These are phyloP conservation scores for Yamadazyma atlantica DNA, from an alignment of 1,139 yeast genomes.

Conservation along the genomic window DNA sequence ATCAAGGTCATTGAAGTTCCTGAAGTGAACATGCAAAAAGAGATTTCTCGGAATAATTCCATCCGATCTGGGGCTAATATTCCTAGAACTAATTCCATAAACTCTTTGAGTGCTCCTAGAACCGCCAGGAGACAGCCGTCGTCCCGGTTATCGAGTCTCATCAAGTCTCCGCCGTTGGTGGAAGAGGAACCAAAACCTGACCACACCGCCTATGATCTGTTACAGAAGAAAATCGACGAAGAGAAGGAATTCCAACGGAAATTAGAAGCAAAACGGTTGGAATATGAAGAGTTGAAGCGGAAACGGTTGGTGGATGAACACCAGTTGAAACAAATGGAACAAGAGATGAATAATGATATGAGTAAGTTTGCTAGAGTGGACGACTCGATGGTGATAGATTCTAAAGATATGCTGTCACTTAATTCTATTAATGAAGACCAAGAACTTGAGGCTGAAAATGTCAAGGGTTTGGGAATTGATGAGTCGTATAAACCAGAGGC, in stretches of 20 bases:
- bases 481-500: not conserved
- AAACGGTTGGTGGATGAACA: slow-evolving; percentile 21
- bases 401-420: not conserved
- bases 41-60: slow-evolving; percentile 42
- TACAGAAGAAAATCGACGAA: slow-evolving; percentile 29
- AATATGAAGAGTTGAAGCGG: slow-evolving; percentile 29
- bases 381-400: not conserved
- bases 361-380: slow-evolving; percentile 2
- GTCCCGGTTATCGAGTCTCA: slow-evolving; percentile 19
- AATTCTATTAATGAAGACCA: slow-evolving; percentile 2
- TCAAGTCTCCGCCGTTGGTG: slow-evolving; percentile 12
- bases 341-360: slow-evolving; percentile 6
- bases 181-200: slow-evolving; percentile 9
- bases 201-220: slow-evolving; percentile 13
- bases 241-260: slow-evolving; percentile 33
- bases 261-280: slow-evolving; percentile 29
- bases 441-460: slow-evolving; percentile 2
- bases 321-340: slow-evolving; percentile 16
- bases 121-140: slow-evolving; percentile 15
- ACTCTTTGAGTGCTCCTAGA: slow-evolving; percentile 11
- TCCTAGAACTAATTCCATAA: slow-evolving; percentile 25
- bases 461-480: not conserved
- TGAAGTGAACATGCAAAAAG: slow-evolving; percentile 35
- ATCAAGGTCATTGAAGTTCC: slow-evolving; percentile 51
- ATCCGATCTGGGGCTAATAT: slow-evolving; percentile 33